These are phyloP conservation scores for Ormosia emarginata DNA, from an alignment of 306 rosid species.

Conservation along the genomic window DNA sequence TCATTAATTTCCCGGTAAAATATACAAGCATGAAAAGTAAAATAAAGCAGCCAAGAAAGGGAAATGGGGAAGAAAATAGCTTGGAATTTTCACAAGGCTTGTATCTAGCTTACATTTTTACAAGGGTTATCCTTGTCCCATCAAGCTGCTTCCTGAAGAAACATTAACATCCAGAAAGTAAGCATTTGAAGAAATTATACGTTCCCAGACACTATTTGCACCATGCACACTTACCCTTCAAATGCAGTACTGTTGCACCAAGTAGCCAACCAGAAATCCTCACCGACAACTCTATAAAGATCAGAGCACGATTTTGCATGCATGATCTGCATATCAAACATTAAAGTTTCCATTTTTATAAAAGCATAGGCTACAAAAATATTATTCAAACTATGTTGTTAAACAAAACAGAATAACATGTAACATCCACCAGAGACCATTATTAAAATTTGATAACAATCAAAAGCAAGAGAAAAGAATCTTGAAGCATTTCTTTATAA, in stretches of 20 bases:
- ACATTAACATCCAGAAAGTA: constrained; percentile 30
- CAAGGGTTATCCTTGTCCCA: constrained; percentile 84
- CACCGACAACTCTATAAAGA: constrained; percentile 72
- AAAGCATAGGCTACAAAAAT: neutral
- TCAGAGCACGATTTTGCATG: constrained; percentile 84
- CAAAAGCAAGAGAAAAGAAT: neutral
- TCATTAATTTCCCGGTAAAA: constrained; percentile 10
- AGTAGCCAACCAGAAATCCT: constrained; percentile 93
- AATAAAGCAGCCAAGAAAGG: neutral
- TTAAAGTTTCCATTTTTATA: constrained; percentile 6
- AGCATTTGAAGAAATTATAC: constrained; percentile 19
- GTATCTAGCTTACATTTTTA: constrained; percentile 55
- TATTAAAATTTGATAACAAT: neutral
- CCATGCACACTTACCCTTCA: constrained; percentile 62
- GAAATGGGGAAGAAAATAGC: constrained; percentile 15
- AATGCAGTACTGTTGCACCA: constrained; percentile 90
- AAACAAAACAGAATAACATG: neutral
- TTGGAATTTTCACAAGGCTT: constrained; percentile 13
- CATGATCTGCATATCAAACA: constrained; percentile 57
- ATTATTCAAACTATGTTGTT: neutral
- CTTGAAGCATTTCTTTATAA: neutral
- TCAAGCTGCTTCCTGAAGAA: constrained; percentile 93
- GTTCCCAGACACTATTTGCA: constrained; percentile 16
- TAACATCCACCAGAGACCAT: neutral
- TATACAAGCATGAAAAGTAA: neutral